Base-by-base conservation (phyloP, 2,329 filamentous ascomycete genomes). In the Zasmidium citrigriseum region DNA sequence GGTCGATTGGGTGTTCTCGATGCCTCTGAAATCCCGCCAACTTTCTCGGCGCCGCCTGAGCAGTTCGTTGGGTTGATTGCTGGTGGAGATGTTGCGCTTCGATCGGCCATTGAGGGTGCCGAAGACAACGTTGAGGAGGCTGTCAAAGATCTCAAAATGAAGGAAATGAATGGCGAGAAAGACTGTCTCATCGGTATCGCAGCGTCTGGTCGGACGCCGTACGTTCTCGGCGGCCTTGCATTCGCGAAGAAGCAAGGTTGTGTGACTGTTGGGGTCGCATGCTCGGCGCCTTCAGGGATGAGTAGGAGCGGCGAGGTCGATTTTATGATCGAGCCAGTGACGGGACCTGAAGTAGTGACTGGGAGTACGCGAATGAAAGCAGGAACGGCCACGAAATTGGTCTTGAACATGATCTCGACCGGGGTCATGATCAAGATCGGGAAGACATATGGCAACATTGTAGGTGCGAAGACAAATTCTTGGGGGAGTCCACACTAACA, bases 321-420 rank as follows among this genome's bases (percentile, higher is more conserved):
- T 49, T 25, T 49, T 23, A 49, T 49, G 46, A 49, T 49, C 22
- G 46, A 49, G 14, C 4, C 22, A 10, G 46, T 49, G 16, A 49
- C 46, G 3, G 46, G 46, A 16, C n/a, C 22, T 10, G 46, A 49
- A 16, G 46, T 49, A 10, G 46, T 49, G 20, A 49, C 46, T 22
- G 46, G 46, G 14, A 49, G 46, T 16, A 25, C 46, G 25, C 11
- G 46, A 22, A 49, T 25, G 22, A 49, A 24, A 9, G 46, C 22
- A 14, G 46, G 46, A 12, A 49, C 46, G 22, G 46, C 46, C n/a
- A 49, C 46, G 22, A 49, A 49, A 23, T 25, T 49, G 46, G 22
- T 49, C 11, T 27, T 49, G 46, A 49, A 49, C 22, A 27, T 27
- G 25, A 3, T 49, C 20, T 25, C 16, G 11, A 49, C 46, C 27